Base-by-base conservation (phyloP, 768 basidiomycete species). In the Psilocybe azurescens region DNA sequence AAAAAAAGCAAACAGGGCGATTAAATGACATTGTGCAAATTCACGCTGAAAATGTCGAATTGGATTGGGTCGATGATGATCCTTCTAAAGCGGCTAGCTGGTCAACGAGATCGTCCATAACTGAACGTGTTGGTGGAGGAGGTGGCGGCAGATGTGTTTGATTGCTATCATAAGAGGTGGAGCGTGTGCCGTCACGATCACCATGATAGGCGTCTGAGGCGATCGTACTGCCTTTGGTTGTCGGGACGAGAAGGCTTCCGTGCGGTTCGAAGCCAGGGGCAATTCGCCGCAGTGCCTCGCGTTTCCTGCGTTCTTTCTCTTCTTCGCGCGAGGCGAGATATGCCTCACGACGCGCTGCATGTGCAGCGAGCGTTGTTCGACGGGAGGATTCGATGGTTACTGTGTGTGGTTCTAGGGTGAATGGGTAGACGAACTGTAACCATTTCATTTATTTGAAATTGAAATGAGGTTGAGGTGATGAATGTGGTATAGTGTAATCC, bases 341-440 rank as follows among this genome's bases (percentile, higher is more conserved):
- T 1, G 87, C 85, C 53, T 93, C 88, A 49, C 92, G 86, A 8
- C 89, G 86, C 0, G 87, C 80, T 2, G 84, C 76, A 63, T 92
- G 84, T 0, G 89, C 81, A 0, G 89, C 81, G 39, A 93, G 82
- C 0, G 89, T 88, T 3, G 81, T 76, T 51, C 89, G 81, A 1
- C 93, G 88, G 0, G 92, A 83, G 0, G 90, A 86, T 70, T 92
- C 92, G 44, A 93, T 76, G 1, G 87, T 85, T 56, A 96, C 74
- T 65, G 94, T 81, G 72, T 97, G 95, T 0, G 89, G 85, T 70
- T 99, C 97, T 55, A 99, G 84, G 3, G 95, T 91, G 80, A 94
- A 98, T 1, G 97, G 96, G 70, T 98, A 99, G 47, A 93, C 97
- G 69, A 98, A 97, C 96, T 99, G 72, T 5, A 20, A 8, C 18